Percentiles rank a stretch among this genome's conserved stretches.
Conservation (phyloP, 2,329 filamentous ascomycete genomes). For the Sporothrix luriei region DNA sequence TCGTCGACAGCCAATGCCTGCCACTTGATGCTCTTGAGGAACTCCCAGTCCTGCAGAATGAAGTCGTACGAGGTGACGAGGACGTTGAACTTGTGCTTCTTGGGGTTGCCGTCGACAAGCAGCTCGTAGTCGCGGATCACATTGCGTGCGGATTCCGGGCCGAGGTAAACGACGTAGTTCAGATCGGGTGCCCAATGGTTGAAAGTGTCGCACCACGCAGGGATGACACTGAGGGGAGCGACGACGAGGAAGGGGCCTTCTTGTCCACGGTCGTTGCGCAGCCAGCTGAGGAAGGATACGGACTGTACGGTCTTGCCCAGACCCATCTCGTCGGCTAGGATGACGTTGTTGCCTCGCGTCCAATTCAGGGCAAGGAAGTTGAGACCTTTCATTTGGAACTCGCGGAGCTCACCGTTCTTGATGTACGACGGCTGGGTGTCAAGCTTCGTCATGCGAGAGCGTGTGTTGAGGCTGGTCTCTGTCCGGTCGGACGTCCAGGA, state of each 20-base stretch:
- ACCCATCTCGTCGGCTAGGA: conserved; percentile 98
- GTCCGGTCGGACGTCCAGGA: conserved; percentile 77
- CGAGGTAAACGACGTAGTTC: conserved; percentile 96
- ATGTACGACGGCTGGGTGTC: conserved; percentile 85
- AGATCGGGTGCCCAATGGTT: conserved; percentile 94
- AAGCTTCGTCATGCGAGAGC: conserved; percentile 71
- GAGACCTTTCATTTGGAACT: conserved; percentile 90
- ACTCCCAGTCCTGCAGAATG: conserved; percentile 80
- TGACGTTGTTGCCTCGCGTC: conserved; percentile 91
- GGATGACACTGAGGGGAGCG: conserved; percentile 95
- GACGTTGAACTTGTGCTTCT: conserved; percentile 95
- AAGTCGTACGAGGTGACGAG: conserved; percentile 97
- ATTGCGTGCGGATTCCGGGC: conserved; percentile 79
- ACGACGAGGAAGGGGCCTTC: conserved; percentile 96
- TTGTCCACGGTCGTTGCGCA: conserved; percentile 84
- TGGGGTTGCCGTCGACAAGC: conserved; percentile 79
- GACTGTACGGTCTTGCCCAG: conserved; percentile 98
- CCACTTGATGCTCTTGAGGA: conserved; percentile 91
- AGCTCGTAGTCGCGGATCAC: conserved; percentile 92
- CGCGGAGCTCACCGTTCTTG: conserved; percentile 78
- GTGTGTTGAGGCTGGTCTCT: conserved; percentile 74
- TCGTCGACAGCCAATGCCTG: conserved; percentile 96
- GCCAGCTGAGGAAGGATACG: conserved; percentile 94
- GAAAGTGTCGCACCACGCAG: conserved; percentile 97
- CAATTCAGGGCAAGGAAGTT: conserved; percentile 97